phyloP scores from a whole-genome alignment of 805 yeast genomes.

The Dipodascus geniculatus region DNA sequence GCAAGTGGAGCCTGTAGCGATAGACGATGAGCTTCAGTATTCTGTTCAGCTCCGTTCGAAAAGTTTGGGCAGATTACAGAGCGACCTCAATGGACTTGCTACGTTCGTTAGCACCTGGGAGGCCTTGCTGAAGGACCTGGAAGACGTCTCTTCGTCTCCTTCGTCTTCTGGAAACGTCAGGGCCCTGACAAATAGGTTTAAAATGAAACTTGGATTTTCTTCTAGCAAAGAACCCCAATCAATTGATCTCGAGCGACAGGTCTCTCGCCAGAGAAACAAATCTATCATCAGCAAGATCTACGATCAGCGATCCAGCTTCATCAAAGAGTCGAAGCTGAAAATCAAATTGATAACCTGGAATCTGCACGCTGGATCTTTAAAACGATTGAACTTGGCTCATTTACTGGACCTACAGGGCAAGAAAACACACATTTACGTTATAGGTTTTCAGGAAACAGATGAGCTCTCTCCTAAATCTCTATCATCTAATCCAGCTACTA shows the following conservation, averaged over 20 bases:
- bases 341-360: constrained; percentile 24
- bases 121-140: not conserved
- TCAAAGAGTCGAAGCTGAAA: constrained; percentile 12
- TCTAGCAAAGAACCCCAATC: not conserved
- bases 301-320: constrained; percentile 5
- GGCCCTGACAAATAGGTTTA: not conserved
- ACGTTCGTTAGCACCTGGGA: not conserved
- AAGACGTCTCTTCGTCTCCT: not conserved
- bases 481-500: constrained; percentile 23
- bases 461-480: constrained; percentile 32
- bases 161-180: not conserved
- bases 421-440: constrained; percentile 23
- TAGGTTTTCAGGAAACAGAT: constrained; percentile 41
- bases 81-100: not conserved
- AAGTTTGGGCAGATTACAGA: not conserved
- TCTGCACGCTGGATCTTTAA: constrained; percentile 19
- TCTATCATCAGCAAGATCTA: not conserved
- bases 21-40: not conserved
- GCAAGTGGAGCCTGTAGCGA: not conserved
- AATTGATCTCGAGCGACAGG: not conserved
- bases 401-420: constrained; percentile 13
- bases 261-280: not conserved
- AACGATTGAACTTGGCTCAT: constrained; percentile 13
- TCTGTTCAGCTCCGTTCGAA: not conserved
- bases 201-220: not conserved